These are phyloP conservation scores for Angophora floribunda DNA, from an alignment of 345 rosid species.

Conservation along the genomic window DNA sequence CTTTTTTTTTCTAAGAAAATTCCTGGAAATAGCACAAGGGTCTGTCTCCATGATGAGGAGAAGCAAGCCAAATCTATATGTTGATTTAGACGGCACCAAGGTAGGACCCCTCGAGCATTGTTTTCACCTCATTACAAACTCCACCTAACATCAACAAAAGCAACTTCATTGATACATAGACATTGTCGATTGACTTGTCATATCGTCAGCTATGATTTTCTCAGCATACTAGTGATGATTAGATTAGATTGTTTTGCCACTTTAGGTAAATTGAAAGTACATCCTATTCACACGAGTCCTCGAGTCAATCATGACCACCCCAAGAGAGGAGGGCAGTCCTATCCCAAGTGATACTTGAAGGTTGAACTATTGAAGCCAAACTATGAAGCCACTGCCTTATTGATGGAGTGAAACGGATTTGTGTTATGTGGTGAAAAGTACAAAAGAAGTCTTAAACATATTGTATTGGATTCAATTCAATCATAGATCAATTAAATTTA, in stretches of 20 bases:
- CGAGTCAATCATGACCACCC: not conserved
- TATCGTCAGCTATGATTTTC: not conserved
- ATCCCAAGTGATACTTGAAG: not conserved
- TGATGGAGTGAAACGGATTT: not conserved
- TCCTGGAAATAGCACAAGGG: not conserved
- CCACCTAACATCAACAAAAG: not conserved
- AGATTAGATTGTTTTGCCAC: not conserved
- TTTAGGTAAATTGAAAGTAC: not conserved
- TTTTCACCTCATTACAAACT: not conserved
- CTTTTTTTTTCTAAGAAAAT: not conserved
- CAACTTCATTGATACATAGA: not conserved
- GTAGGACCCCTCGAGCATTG: not conserved
- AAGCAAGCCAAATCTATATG: not conserved
- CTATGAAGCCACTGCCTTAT: not conserved
- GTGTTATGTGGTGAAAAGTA: too few species aligned
- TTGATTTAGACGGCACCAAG: not conserved
- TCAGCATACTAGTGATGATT: not conserved
- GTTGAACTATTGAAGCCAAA: not conserved
- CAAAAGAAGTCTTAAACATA: accelerated
- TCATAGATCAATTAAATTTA: accelerated
- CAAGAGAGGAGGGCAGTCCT: not conserved
- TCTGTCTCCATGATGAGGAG: not conserved
- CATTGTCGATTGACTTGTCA: not conserved
- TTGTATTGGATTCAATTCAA: too few species aligned
- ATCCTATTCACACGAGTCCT: not conserved